Evolutionary conservation across 202 grass and related monocot species (phyloP).

Genomic region (Schoenoplectus tabernaemontani): DNA sequence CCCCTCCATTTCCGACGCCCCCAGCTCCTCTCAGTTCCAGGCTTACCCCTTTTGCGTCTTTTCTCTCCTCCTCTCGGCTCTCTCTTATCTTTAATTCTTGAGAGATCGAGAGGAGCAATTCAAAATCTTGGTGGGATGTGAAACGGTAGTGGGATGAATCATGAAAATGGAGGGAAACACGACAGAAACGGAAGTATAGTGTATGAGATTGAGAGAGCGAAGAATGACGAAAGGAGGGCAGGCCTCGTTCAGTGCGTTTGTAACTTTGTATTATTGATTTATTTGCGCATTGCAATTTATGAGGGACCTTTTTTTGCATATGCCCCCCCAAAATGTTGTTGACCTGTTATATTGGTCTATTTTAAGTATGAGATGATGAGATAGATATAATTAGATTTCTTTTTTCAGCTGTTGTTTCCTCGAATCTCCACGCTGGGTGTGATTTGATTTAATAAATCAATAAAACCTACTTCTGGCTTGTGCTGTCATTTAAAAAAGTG

Average conservation of each 20-base stretch:
- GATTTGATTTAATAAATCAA: neutral
- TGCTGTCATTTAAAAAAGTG: neutral
- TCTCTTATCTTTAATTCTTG: too few relatives aligned
- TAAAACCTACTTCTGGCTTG: neutral
- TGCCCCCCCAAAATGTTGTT: neutral
- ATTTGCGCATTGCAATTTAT: neutral
- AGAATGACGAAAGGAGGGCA: neutral
- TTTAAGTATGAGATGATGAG: too few relatives aligned
- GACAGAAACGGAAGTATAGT: neutral
- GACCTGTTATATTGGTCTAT: too few relatives aligned
- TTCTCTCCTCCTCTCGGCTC: neutral
- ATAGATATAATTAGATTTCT: neutral
- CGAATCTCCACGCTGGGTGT: neutral
- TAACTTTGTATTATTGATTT: neutral
- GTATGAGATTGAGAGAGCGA: neutral
- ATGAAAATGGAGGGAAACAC: slow-evolving; percentile 6
- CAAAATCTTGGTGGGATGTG: neutral
- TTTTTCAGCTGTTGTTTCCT: neutral
- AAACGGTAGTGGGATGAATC: neutral
- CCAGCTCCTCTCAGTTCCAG: too few relatives aligned
- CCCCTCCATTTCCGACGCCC: neutral
- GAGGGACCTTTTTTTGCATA: neutral
- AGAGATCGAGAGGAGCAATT: neutral
- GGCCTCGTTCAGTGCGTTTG: neutral
- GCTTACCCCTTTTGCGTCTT: too few relatives aligned